Conservation (phyloP, 2,329 filamentous ascomycete species). For the Didymella sp. region DNA sequence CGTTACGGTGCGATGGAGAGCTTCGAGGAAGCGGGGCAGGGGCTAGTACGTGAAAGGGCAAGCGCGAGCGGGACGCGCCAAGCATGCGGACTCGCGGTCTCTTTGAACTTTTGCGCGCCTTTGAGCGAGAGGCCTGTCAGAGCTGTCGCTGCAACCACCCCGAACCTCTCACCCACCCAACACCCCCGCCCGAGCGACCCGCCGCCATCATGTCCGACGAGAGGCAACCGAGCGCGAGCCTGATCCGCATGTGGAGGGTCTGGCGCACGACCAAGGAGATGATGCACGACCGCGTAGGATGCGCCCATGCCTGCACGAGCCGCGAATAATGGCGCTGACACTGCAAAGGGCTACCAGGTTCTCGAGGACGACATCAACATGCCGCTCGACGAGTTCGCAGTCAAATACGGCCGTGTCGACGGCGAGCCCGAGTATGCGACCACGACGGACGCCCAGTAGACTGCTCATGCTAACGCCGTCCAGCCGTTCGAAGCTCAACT, state of each 20-base stretch:
- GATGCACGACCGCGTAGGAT: slow-evolving; percentile 83
- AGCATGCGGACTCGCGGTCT: neutral
- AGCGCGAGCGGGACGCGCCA: neutral
- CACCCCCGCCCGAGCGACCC: slow-evolving; percentile 9
- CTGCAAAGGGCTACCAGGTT: slow-evolving; percentile 83
- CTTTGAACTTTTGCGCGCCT: slow-evolving; percentile 41
- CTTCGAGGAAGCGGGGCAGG: slow-evolving; percentile 31
- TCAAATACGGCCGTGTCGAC: slow-evolving; percentile 73
- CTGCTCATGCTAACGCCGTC: slow-evolving; percentile 16
- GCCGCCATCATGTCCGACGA: slow-evolving; percentile 40
- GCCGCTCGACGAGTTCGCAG: slow-evolving; percentile 79
- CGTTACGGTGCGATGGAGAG: slow-evolving; percentile 26
- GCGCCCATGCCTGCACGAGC: slow-evolving; percentile 26
- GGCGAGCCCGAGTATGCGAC: slow-evolving; percentile 75
- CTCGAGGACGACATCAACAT: slow-evolving; percentile 89
- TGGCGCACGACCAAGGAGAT: slow-evolving; percentile 95
- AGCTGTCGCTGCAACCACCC: slow-evolving; percentile 13
- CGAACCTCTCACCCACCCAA: slow-evolving; percentile 17
- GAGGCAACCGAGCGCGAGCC: slow-evolving; percentile 26
- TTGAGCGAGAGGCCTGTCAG: slow-evolving; percentile 26
- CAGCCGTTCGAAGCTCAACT: slow-evolving; percentile 84
- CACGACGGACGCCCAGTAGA: slow-evolving; percentile 3
- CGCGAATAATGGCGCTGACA: slow-evolving; percentile 27
- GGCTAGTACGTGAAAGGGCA: slow-evolving; percentile 25
- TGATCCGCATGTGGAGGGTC: slow-evolving; percentile 83